Evolutionary conservation across 2,329 filamentous ascomycete species (phyloP).

Genomic region (Curvularia sp.): DNA sequence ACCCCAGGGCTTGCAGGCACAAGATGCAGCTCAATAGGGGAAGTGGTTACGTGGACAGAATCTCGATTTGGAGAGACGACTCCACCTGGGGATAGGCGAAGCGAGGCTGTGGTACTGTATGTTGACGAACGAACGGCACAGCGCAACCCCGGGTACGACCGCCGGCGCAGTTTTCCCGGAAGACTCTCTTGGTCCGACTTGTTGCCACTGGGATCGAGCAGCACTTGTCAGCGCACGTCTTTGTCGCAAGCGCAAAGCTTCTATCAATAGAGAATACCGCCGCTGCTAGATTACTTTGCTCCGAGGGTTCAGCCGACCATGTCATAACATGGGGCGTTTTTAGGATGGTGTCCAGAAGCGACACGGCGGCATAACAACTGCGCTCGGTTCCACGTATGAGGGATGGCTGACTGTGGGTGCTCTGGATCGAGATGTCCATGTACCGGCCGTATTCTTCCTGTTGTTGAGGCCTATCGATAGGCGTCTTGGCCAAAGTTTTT

Average conservation of each 20-base stretch:
- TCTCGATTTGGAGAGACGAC: conserved; percentile 8
- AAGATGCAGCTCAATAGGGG: conserved; percentile 14
- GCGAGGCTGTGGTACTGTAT: conserved; percentile 5
- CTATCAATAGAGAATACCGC: not conserved
- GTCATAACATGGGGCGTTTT: conserved; percentile 1
- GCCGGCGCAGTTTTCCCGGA: not conserved
- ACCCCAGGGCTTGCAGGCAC: too few relatives aligned
- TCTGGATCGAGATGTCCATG: conserved; percentile 1
- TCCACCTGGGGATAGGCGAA: conserved; percentile 12
- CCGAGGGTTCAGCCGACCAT: conserved; percentile 6
- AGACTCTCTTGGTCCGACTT: not conserved
- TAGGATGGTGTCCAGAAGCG: not conserved
- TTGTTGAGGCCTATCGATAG: conserved; percentile 30
- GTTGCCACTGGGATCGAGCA: not conserved
- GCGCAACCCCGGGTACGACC: conserved; percentile 1
- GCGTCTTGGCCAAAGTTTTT: conserved; percentile 5
- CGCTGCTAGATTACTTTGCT: not conserved
- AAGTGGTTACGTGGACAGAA: conserved; percentile 19
- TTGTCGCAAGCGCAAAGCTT: not conserved
- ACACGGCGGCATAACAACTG: not conserved
- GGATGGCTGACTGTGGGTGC: not conserved
- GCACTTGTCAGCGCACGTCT: not conserved
- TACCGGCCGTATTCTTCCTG: conserved; percentile 1
- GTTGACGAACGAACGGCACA: not conserved
- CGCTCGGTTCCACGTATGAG: not conserved